Percentiles rank a stretch among this genome's conserved stretches.
These are phyloP conservation scores for Wickerhamiella parazyma DNA, from an alignment of 805 yeast species.

Conservation along the genomic window DNA sequence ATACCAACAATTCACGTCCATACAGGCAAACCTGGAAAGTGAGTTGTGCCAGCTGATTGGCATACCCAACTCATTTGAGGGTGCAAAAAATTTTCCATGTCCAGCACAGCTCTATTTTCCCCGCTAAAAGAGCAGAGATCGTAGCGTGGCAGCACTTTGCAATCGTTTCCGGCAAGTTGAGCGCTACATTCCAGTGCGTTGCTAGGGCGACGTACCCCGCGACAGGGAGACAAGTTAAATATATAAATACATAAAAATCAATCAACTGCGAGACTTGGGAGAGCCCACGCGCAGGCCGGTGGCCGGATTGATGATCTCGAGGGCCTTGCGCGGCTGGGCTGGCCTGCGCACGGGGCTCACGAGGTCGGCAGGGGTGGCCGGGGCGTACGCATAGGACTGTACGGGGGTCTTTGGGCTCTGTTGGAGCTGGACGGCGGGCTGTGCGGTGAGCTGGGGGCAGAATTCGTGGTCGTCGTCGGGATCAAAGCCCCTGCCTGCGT, in stretches of 20 bases:
- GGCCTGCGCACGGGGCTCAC: constrained; percentile 11
- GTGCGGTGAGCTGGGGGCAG: constrained; percentile 33
- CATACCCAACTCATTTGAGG: neutral
- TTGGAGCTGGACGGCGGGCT: neutral
- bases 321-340: constrained; percentile 15
- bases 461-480: constrained; percentile 60
- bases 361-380: neutral
- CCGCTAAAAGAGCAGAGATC: too few relatives aligned
- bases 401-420: neutral
- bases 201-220: neutral
- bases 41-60: too few relatives aligned
- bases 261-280: constrained; percentile 11
- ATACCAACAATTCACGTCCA: too few relatives aligned
- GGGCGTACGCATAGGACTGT: neutral
- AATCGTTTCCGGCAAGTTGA: too few relatives aligned
- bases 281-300: constrained; percentile 22
- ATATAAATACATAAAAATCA: constrained; percentile 7
- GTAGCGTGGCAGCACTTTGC: too few relatives aligned
- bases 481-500: constrained; percentile 56
- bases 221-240: neutral
- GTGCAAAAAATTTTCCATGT: neutral
- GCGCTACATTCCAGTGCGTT: neutral
- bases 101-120: neutral
- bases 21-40: too few relatives aligned
- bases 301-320: constrained; percentile 20